A percentile compares a stretch with the other conserved stretches of the same genome.
Conservation (phyloP, 2,329 filamentous ascomycete species). For the Tolypocladium guangdongense region DNA sequence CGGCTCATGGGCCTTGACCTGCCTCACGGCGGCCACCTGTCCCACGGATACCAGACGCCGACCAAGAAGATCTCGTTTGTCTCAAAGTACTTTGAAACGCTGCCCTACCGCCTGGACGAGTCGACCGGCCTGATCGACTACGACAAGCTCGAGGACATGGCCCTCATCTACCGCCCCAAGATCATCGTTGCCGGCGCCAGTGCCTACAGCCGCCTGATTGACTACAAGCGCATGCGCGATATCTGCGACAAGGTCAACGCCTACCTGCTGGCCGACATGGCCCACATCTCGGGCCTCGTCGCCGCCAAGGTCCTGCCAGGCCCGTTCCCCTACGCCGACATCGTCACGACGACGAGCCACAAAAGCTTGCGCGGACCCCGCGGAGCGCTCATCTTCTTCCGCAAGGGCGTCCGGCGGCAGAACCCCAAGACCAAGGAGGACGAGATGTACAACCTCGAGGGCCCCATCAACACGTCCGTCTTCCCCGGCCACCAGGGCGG, state of each 20-base stretch:
- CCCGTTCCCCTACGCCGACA: constrained; percentile 81
- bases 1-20: constrained; percentile 95
- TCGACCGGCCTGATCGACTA: constrained; percentile 93
- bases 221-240: constrained; percentile 85
- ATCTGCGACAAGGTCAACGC: constrained; percentile 86
- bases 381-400: constrained; percentile 97
- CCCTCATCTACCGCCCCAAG: constrained; percentile 85
- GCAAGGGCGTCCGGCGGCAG: constrained; percentile 75
- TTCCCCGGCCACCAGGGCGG: constrained; percentile 98
- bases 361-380: constrained; percentile 92
- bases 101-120: constrained; percentile 88
- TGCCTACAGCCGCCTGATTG: constrained; percentile 90
- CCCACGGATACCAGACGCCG: constrained; percentile 94
- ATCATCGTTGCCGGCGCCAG: constrained; percentile 90
- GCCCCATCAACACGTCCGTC: constrained; percentile 88
- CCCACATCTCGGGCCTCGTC: constrained; percentile 90
- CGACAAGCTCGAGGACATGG: constrained; percentile 76
- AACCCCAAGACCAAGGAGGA: constrained; percentile 81
- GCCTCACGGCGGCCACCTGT: constrained; percentile 90
- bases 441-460: constrained; percentile 80
- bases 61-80: constrained; percentile 94
- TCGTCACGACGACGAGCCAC: constrained; percentile 96
- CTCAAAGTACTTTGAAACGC: constrained; percentile 97
- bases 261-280: constrained; percentile 93
- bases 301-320: constrained; percentile 85